Conservation (phyloP, 306 rosid genomes). For the Prunus mongolica region DNA sequence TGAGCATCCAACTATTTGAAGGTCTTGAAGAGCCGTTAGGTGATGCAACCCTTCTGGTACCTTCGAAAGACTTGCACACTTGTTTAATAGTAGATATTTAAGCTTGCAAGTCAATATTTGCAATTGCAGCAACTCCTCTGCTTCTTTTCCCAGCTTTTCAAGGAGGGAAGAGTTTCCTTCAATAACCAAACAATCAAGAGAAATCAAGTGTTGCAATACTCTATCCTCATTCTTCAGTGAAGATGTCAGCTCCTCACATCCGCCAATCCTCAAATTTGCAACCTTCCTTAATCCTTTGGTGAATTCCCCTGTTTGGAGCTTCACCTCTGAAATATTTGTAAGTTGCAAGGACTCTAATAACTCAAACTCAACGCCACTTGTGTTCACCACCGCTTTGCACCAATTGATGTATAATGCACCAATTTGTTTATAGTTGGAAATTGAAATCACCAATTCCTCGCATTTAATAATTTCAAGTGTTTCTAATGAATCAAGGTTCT, state of each 20-base stretch:
- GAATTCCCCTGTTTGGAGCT: background rate
- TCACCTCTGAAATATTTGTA: background rate
- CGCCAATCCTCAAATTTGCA: too few species aligned
- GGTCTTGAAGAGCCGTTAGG: background rate
- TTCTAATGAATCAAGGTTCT: background rate
- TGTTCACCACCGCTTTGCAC: background rate
- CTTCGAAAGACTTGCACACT: background rate
- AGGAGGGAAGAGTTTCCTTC: too few species aligned
- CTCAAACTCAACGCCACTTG: background rate
- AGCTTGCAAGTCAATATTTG: background rate
- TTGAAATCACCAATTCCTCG: background rate
- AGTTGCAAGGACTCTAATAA: background rate
- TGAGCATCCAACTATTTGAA: background rate
- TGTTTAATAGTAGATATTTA: rapidly evolving
- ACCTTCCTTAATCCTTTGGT: background rate
- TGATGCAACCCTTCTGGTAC: too few species aligned
- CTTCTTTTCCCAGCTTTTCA: background rate
- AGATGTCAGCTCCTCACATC: too few species aligned
- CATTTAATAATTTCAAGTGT: background rate
- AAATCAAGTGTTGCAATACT: too few species aligned
- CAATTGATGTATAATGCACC: background rate
- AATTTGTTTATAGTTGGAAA: background rate
- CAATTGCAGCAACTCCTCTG: background rate
- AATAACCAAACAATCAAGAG: too few species aligned
- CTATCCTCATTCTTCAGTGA: too few species aligned